Conservation (phyloP, 331 rosid species). For the Pyrus hybrid region DNA sequence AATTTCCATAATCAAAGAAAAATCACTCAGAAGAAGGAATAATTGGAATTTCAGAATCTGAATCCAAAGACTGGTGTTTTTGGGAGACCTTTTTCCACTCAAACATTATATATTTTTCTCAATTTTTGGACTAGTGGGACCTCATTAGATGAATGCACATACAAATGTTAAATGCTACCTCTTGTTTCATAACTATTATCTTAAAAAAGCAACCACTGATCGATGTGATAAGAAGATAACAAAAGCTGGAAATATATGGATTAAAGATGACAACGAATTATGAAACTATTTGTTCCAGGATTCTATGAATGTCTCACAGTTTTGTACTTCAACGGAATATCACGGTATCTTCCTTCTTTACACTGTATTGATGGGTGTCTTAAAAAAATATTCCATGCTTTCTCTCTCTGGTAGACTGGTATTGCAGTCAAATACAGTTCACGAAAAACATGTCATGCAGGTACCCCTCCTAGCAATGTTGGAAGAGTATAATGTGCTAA, state of each 20-base stretch:
- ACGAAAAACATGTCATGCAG: slow-evolving; percentile 24
- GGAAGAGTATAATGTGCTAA: slow-evolving; percentile 62
- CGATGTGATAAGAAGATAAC: neutral
- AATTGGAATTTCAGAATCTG: neutral
- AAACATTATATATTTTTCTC: too few species aligned
- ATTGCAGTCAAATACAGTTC: neutral
- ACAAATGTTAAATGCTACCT: neutral
- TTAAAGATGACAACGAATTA: neutral
- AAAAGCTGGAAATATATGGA: neutral
- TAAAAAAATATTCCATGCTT: neutral
- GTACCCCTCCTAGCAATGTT: slow-evolving; percentile 76
- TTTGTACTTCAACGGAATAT: neutral
- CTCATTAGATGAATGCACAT: neutral
- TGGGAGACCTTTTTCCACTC: neutral
- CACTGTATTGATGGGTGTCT: neutral
- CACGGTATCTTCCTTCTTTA: neutral
- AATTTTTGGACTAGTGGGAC: neutral
- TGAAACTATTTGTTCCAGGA: neutral
- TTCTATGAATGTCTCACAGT: neutral
- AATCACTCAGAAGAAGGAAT: neutral
- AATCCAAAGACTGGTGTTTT: neutral
- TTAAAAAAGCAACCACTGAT: neutral
- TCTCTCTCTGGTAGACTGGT: neutral
- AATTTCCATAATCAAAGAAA: neutral
- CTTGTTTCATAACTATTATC: neutral